These are phyloP conservation scores for Vaccinium myrtillus DNA, from an alignment of 148 eudicot species.

Conservation along the genomic window DNA sequence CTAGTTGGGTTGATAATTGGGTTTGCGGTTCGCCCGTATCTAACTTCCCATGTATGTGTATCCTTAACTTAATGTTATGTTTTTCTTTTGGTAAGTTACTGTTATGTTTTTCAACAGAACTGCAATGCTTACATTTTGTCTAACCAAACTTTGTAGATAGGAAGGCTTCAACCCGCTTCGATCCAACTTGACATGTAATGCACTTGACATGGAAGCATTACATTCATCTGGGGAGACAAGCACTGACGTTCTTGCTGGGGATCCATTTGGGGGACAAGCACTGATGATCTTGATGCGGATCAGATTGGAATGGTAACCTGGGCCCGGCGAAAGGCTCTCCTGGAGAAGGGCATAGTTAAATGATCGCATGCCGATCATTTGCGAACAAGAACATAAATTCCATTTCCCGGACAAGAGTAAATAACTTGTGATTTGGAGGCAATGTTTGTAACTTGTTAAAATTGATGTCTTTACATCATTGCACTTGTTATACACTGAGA, in stretches of 20 bases:
- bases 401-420: no score
- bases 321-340: no score
- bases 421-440: no score
- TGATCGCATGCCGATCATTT: no score
- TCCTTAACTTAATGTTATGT: background rate
- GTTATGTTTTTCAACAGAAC: background rate
- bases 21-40: slow-evolving; percentile 53
- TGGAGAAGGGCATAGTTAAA: no score
- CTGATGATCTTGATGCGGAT: no score
- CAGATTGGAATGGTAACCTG: no score
- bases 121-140: slow-evolving; percentile 17
- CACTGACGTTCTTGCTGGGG: slow-evolving; percentile 30
- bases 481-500: no score
- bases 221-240: slow-evolving; percentile 67
- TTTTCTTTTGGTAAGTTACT: background rate
- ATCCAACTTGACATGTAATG: slow-evolving; percentile 56
- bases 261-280: no score
- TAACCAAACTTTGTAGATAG: slow-evolving; percentile 64
- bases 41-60: slow-evolving; percentile 53
- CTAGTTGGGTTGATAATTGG: slow-evolving; percentile 50
- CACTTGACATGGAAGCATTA: slow-evolving; percentile 60
- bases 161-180: slow-evolving; percentile 33
- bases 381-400: no score
- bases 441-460: no score
- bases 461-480: no score